phyloP scores from a whole-genome alignment of 1,284 basidiomycete genomes.

The Ganoderma sinense region DNA sequence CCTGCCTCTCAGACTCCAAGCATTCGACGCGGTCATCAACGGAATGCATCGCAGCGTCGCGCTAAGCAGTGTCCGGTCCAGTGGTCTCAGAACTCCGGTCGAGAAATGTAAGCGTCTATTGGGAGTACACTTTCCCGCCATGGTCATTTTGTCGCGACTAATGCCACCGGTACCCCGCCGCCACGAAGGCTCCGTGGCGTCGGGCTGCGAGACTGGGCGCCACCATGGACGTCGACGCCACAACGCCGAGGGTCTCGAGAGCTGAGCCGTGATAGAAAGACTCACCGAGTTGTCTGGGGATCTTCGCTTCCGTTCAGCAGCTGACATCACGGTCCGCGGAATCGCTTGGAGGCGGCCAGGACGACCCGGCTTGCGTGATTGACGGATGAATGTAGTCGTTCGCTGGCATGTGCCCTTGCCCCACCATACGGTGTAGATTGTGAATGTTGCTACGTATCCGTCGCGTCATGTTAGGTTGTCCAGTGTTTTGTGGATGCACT shows the following conservation, averaged over 20 bases:
- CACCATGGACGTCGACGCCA: slow-evolving; percentile 1
- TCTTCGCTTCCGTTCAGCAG: not conserved
- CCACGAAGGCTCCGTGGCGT: slow-evolving; percentile 30
- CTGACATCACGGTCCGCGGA: slow-evolving; percentile 10
- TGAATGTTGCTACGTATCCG: not conserved
- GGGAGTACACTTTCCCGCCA: not conserved
- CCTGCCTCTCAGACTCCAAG: not conserved
- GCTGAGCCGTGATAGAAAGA: not conserved
- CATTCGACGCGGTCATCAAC: not conserved
- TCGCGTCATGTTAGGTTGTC: not conserved
- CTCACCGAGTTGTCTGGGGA: not conserved
- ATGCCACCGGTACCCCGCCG: slow-evolving; percentile 19
- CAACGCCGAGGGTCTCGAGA: not conserved
- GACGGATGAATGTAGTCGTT: not conserved
- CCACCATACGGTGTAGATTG: not conserved
- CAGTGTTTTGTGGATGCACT: not conserved
- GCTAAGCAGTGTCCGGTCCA: not conserved
- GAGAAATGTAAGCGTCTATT: slow-evolving; percentile 21
- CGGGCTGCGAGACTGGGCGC: slow-evolving; percentile 13
- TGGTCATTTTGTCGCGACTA: slow-evolving; percentile 32
- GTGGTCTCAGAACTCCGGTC: not conserved
- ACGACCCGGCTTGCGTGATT: not conserved
- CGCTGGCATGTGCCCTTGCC: not conserved
- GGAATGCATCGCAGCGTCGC: not conserved
- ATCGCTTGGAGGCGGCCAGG: not conserved